These are phyloP conservation scores for Tylopilus felleus DNA, from an alignment of 768 basidiomycete species.

Conservation along the genomic window DNA sequence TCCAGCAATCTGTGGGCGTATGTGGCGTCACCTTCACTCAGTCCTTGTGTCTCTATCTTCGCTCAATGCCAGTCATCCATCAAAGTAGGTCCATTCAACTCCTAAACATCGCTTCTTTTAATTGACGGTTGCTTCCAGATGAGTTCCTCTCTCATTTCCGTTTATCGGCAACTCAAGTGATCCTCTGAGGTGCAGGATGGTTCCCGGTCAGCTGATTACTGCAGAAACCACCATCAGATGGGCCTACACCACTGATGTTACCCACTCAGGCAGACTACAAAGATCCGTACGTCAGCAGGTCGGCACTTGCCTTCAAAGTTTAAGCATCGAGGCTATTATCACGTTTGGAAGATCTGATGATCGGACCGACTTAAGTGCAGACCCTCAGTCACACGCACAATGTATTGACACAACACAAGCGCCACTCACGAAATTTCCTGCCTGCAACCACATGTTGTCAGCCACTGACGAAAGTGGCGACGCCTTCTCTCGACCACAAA, in stretches of 20 bases:
- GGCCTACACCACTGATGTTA: neutral
- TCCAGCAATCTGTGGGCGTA: constrained; percentile 1
- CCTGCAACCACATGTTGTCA: constrained; percentile 22
- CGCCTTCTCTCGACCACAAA: constrained; percentile 9
- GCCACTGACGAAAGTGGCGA: constrained; percentile 19
- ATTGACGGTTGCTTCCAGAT: constrained; percentile 12
- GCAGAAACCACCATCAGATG: neutral
- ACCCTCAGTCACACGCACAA: no score
- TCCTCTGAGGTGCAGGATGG: neutral
- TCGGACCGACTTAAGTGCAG: neutral
- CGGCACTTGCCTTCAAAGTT: constrained; percentile 6
- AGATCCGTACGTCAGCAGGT: constrained; percentile 1
- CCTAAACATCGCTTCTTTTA: constrained; percentile 13
- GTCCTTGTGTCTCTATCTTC: constrained; percentile 4
- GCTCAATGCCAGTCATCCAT: constrained; percentile 4
- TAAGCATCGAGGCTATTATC: constrained; percentile 12
- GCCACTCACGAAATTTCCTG: constrained; percentile 20
- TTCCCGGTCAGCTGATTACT: neutral
- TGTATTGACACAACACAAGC: constrained; percentile 8
- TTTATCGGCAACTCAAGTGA: neutral
- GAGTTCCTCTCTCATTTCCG: constrained; percentile 24
- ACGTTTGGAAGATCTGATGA: constrained; percentile 1
- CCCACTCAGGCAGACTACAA: neutral
- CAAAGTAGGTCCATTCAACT: constrained; percentile 11
- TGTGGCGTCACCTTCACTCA: constrained; percentile 17